phyloP scores from a whole-genome alignment of 192 early-diverging fungal species.

The Jimgerdemannia lactiflua region DNA sequence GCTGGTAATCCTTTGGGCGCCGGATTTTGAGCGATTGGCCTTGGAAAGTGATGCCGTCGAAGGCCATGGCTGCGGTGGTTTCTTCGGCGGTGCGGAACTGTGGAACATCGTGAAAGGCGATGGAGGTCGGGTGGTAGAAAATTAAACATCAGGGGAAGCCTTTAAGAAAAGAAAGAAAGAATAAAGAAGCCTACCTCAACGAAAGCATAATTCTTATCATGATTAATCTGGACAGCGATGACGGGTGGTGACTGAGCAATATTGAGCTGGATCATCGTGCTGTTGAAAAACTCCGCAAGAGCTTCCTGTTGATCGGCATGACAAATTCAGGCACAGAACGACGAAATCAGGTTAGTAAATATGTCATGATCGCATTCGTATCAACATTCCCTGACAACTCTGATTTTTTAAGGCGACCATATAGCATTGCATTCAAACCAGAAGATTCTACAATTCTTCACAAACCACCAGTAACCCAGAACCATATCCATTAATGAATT shows the following conservation, averaged over 20 bases:
- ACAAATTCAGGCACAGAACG: neutral
- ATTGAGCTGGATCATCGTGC: conserved; percentile 75
- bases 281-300: conserved; percentile 85
- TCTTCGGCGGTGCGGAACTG: conserved; percentile 87
- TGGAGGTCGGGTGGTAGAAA: neutral
- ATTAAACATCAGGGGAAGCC: neutral
- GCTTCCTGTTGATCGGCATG: conserved; percentile 37
- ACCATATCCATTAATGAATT: neutral
- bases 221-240: conserved; percentile 81
- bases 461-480: neutral
- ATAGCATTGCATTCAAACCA: neutral
- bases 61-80: conserved; percentile 86
- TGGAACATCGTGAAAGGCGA: neutral
- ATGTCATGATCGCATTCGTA: no score
- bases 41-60: conserved; percentile 90
- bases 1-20: conserved; percentile 91
- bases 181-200: conserved; percentile 67
- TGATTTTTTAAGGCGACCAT: neutral
- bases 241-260: conserved; percentile 72
- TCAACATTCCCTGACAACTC: no score
- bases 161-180: neutral
- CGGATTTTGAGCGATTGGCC: conserved; percentile 84
- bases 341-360: no score
- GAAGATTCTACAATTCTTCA: neutral
- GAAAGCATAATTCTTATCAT: conserved; percentile 96